These are phyloP conservation scores for Oryza glumipatula DNA, from an alignment of 176 grass and related monocot species.

Conservation along the genomic window DNA sequence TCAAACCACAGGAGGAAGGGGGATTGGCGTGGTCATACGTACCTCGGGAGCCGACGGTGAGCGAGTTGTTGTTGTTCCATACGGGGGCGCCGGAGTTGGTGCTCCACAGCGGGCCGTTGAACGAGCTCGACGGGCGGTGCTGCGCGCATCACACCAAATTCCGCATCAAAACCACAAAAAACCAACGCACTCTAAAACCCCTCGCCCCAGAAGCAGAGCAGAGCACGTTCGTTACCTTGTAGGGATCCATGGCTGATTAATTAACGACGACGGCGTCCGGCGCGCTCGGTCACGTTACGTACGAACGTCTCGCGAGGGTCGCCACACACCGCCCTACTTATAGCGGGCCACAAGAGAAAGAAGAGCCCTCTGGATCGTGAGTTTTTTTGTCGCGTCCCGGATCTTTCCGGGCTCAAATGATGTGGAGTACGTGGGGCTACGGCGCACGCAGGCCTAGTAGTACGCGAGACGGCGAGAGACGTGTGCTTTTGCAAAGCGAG, in stretches of 20 bases:
- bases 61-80: slow-evolving; percentile 94
- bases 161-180: not conserved
- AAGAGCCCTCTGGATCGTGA: too few species aligned
- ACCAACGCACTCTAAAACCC: not conserved
- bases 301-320: not conserved
- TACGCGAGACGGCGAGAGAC: not conserved
- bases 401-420: slow-evolving; percentile 16
- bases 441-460: not conserved
- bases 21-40: not conserved
- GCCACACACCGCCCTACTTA: not conserved
- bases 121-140: slow-evolving; percentile 80
- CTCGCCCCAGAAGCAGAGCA: too few species aligned
- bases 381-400: not conserved
- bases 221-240: slow-evolving; percentile 57
- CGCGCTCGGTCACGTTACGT: not conserved
- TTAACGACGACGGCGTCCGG: not conserved
- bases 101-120: slow-evolving; percentile 79
- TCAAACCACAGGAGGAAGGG: too few species aligned
- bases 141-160: slow-evolving; percentile 35
- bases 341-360: not conserved
- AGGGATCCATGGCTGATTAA: slow-evolving; percentile 74
- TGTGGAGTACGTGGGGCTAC: not conserved
- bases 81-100: slow-evolving; percentile 97
- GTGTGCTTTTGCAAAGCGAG: not conserved
- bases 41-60: slow-evolving; percentile 86